Conservation (phyloP, 495 filamentous ascomycete species). For the Aspergillus olivimuriae region DNA sequence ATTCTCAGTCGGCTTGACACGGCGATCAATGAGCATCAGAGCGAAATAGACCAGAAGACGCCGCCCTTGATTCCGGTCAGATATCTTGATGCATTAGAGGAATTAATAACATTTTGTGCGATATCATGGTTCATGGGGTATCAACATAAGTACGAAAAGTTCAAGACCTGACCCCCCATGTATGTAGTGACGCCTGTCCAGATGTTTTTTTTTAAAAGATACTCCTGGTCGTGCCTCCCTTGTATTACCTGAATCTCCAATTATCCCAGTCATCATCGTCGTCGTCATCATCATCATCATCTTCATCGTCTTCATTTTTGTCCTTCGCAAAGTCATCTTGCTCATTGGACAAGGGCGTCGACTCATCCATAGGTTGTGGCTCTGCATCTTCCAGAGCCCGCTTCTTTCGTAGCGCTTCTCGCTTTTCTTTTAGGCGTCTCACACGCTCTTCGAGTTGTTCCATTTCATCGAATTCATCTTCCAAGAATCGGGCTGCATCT, state of each 20-base stretch:
- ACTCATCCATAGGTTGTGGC: constrained; percentile 16
- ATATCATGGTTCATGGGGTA: constrained; percentile 32
- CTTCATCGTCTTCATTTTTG: constrained; percentile 35
- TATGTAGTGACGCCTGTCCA: constrained; percentile 20
- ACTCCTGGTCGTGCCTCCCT: constrained; percentile 2
- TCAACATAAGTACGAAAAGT: constrained; percentile 32
- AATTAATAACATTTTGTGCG: constrained; percentile 12
- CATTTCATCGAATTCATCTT: constrained; percentile 94
- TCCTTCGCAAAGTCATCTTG: constrained; percentile 21
- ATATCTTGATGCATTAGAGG: constrained; percentile 7
- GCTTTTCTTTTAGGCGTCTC: constrained; percentile 63
- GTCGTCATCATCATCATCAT: constrained; percentile 52
- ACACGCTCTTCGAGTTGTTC: constrained; percentile 80
- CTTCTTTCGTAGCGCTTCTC: constrained; percentile 50
- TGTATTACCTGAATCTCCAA: constrained; percentile 54
- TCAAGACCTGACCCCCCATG: constrained; percentile 22
- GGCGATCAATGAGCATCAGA: not conserved
- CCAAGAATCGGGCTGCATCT: constrained; percentile 71
- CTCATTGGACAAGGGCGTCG: constrained; percentile 9
- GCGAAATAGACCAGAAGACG: not conserved
- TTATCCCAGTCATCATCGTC: constrained; percentile 61
- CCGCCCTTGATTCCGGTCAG: not conserved
- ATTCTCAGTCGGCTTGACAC: too few species aligned
- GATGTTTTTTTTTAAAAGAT: not conserved
- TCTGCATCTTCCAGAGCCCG: constrained; percentile 34